Conservation (phyloP, 2,329 filamentous ascomycete species). For the Cercospora zeae-maydis region DNA sequence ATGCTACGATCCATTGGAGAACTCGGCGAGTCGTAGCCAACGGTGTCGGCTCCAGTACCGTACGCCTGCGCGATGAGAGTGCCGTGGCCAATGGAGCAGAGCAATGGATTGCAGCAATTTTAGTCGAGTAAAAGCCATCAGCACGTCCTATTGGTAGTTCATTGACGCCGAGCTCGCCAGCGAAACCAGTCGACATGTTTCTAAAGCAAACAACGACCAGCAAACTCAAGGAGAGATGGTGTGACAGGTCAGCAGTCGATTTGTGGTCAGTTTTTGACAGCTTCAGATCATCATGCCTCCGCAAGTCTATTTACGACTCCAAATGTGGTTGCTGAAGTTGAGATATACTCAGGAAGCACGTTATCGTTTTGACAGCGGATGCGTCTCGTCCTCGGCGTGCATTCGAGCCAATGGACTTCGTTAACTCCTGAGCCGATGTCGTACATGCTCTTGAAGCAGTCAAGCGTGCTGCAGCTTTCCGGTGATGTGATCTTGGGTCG, state of each 20-base stretch:
- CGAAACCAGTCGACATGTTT: constrained; percentile 8
- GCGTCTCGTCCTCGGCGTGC: constrained; percentile 7
- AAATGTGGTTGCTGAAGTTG: constrained; percentile 2
- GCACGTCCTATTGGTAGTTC: background rate
- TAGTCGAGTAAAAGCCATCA: background rate
- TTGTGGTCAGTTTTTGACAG: constrained; percentile 1
- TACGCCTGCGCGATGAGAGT: background rate
- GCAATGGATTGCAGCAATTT: background rate
- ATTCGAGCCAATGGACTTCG: constrained; percentile 6
- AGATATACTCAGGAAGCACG: constrained; percentile 14
- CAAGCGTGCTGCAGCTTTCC: constrained; percentile 9
- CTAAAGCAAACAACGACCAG: constrained; percentile 16
- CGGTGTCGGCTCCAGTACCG: background rate
- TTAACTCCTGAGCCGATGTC: constrained; percentile 8
- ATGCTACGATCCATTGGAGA: background rate
- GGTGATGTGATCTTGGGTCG: constrained; percentile 1
- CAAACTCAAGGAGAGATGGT: constrained; percentile 10
- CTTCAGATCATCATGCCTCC: background rate
- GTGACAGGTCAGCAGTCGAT: background rate
- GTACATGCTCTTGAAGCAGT: background rate
- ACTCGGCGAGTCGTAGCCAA: background rate
- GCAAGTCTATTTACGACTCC: background rate
- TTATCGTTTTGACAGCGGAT: constrained; percentile 16
- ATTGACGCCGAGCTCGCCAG: background rate
- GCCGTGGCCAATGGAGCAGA: background rate